Percentiles rank a stretch among this genome's conserved stretches.
phyloP scores from a whole-genome alignment of 176 grass and related monocot genomes.

The Metroxylon sagu region DNA sequence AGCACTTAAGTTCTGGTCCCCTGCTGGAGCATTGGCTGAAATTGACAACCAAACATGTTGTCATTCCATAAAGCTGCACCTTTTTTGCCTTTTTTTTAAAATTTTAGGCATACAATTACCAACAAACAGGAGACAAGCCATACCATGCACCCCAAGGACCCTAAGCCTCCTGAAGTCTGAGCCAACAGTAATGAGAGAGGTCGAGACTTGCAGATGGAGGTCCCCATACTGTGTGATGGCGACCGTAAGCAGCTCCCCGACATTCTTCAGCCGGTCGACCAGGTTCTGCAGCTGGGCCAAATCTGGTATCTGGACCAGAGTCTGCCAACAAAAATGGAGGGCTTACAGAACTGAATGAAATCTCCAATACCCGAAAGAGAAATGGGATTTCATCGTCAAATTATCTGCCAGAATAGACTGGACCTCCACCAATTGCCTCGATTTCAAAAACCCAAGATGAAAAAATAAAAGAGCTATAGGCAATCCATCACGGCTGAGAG shows the following conservation, averaged over 20 bases:
- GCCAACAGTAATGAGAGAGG: constrained; percentile 64
- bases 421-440: no score
- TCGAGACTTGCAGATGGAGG: constrained; percentile 84
- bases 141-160: constrained; percentile 68
- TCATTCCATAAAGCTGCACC: no score
- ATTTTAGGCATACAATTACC: no score
- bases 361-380: no score
- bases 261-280: constrained; percentile 86
- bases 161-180: constrained; percentile 78
- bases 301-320: constrained; percentile 82
- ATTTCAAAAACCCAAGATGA: no score
- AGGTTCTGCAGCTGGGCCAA: constrained; percentile 70
- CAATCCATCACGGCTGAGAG: no score
- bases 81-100: no score
- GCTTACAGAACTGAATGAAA: no score
- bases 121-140: not conserved
- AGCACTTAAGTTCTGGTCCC: constrained; percentile 58
- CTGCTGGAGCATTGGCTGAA: constrained; percentile 56
- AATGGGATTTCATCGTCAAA: no score
- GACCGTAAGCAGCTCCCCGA: constrained; percentile 64
- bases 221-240: constrained; percentile 74
- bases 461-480: no score
- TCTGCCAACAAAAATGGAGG: constrained; percentile 45
- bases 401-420: no score
- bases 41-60: not conserved